phyloP scores from a whole-genome alignment of 768 basidiomycete genomes.

The Auricularia sp. region DNA sequence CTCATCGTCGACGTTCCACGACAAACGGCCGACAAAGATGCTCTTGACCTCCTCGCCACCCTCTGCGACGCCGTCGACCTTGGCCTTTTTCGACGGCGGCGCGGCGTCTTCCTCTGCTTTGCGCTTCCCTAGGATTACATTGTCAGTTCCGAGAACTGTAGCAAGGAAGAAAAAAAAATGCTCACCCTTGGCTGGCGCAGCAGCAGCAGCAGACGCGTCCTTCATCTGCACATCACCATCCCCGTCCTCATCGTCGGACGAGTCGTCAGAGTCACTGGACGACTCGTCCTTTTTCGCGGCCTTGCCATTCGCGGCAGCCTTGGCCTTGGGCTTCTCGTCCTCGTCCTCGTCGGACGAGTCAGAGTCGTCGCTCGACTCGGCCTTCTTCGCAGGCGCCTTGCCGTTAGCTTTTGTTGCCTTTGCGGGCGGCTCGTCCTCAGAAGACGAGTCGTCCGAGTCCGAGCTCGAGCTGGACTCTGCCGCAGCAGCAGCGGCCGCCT shows the following conservation, averaged over 20 bases:
- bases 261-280: conserved; percentile 13
- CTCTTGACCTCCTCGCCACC: conserved; percentile 43
- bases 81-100: conserved; percentile 70
- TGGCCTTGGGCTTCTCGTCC: conserved; percentile 23
- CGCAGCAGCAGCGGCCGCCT: conserved; percentile 28
- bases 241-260: conserved; percentile 16
- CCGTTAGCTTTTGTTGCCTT: conserved; percentile 3
- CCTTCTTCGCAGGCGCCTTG: conserved; percentile 15
- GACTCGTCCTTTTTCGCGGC: conserved; percentile 23
- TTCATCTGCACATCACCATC: conserved; percentile 22
- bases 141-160: background rate
- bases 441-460: conserved; percentile 26
- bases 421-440: conserved; percentile 19
- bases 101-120: conserved; percentile 60
- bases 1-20: conserved; percentile 96
- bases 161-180: background rate
- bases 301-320: conserved; percentile 23
- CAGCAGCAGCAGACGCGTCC: conserved; percentile 10
- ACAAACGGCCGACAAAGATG: conserved; percentile 86
- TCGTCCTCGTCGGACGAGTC: conserved; percentile 21
- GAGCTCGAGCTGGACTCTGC: conserved; percentile 25
- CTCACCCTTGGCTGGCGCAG: background rate
- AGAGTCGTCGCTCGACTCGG: conserved; percentile 21
- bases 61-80: conserved; percentile 34
- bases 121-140: conserved; percentile 48